Percentiles rank a stretch among this genome's conserved stretches.
phyloP scores from a whole-genome alignment of 768 basidiomycete genomes.

The Suillus paluster region DNA sequence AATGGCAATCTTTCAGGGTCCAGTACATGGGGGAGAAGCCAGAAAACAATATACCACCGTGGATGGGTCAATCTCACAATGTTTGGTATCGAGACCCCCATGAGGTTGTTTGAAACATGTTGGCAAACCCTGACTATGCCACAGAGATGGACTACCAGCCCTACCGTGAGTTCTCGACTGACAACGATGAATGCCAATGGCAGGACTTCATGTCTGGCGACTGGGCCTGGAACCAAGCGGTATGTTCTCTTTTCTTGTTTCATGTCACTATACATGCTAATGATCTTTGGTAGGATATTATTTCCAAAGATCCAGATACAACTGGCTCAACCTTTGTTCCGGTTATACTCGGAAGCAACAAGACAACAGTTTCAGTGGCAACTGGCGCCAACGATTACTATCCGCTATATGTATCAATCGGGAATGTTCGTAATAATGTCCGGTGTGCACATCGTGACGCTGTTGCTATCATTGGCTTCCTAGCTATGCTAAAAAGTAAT shows the following conservation, averaged over 20 bases:
- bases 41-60: slow-evolving; percentile 19
- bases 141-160: slow-evolving; percentile 24
- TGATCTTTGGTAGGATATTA: slow-evolving; percentile 22
- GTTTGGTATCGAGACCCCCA: slow-evolving; percentile 32
- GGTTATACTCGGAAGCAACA: too few species aligned
- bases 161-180: slow-evolving; percentile 13
- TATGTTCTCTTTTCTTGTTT: slow-evolving; percentile 19
- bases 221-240: slow-evolving; percentile 36
- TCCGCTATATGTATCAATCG: slow-evolving; percentile 27
- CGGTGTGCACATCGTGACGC: slow-evolving; percentile 24
- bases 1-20: slow-evolving; percentile 29
- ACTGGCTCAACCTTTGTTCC: too few species aligned
- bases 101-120: slow-evolving; percentile 19
- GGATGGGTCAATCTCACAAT: slow-evolving; percentile 31
- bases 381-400: slow-evolving; percentile 30
- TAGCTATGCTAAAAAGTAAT: slow-evolving; percentile 20
- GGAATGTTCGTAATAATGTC: slow-evolving; percentile 26
- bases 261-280: too few species aligned
- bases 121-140: slow-evolving; percentile 25
- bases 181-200: slow-evolving; percentile 10
- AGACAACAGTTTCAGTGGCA: too few species aligned
- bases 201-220: slow-evolving; percentile 26
- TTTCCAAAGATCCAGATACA: slow-evolving; percentile 21
- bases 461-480: slow-evolving; percentile 22
- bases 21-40: slow-evolving; percentile 21